Evolutionary conservation across 495 filamentous ascomycete species (phyloP), one percentile per base, ranked within the genome.

Genomic region (Penicillium daleae): DNA sequence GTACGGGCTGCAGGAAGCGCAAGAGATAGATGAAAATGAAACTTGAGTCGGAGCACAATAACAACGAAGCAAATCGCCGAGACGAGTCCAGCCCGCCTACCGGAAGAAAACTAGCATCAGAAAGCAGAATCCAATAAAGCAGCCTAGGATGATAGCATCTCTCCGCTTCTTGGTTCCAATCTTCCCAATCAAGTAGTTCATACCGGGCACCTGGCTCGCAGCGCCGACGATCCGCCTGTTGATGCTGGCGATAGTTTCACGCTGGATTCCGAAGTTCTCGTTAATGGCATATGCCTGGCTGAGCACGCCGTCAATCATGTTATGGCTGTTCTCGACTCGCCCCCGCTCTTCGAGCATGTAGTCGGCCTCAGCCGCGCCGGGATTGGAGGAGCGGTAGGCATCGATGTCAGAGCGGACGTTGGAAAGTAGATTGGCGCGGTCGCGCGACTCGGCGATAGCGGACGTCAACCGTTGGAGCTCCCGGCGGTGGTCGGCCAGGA

Each of bases 241-340:
- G 58, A 99, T 92, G 74, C 84, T 93, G 54, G 86, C 83, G 31
- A 99, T 78, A 44, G 86, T 91, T 81, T 97, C 93, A 27, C 93
- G 80, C 82, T 99, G 96, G 51, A 91, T 62, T 15, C 85, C 85
- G 73, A 99, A 98, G 67, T 83, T 90, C 80, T 97, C 92, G 74
- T 96, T 95, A 58, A 97, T 92, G 22, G 94, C 93, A 79, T 99
- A 98, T 27, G 95, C 95, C 83, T 97, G 96, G 76, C 90, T 94
- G 61, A 99, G 80, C 44, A 99, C 93, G 57, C 87, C 89, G 71
- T 99, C 95, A 40, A 91, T 90, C 76, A 95, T 84, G 55, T 87
- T 89, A 71, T 97, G 89, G 69, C 90, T 93, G 68, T 90, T 85
- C 66, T 99, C 96, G 68, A 99, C 86, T 60, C 88, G 83, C 52